Evolutionary conservation across 768 basidiomycete genomes (phyloP), one percentile per base, ranked within the genome.

Genomic region (Termitomyces sp.): DNA sequence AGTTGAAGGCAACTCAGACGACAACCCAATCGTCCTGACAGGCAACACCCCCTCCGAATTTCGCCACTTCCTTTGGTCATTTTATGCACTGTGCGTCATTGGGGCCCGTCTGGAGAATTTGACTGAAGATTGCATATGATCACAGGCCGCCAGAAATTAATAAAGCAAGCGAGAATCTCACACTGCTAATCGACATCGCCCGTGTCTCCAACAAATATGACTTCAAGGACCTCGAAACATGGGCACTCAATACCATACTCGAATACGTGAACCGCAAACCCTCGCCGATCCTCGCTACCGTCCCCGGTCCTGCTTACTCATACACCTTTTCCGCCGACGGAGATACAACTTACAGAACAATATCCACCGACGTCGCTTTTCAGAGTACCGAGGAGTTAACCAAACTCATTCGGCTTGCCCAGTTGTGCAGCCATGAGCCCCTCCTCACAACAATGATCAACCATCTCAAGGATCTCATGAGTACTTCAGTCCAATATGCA

Each of bases 191-290:
- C 54, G 79, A 86, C 63, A 82, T 90, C 54, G 84, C 84, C 4
- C 78, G 77, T 10, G 73, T 89, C 12, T 76, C 86, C 25, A 83
- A 83, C 72, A 90, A 89, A 70, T 90, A 90, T 61, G 77, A 81
- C 22, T 89, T 89, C 79, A 86, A 82, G 66, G 80, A 83, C 9
- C 66, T 86, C 31, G 89, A 90, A 65, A 83, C 81, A 1, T 90
- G 88, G 88, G 80, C 86, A 1, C 74, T 90, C 18, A 84, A 88
- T 57, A 83, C 78, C n/a, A 84, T 90, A 44, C 83, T 86, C 57
- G 81, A 84, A 62, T 84, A 80, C 56, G 80, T 88, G 22, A 82
- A 82, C 56, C 78, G 75, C 48, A 81, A 80, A 61, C 76, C 78
- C 25, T 81, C 80, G 1, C 80, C 82, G 2, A 70, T 83, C 58